Evolutionary conservation across 164 flowering plant species (phyloP).

Genomic region (Chimonanthus praecox): DNA sequence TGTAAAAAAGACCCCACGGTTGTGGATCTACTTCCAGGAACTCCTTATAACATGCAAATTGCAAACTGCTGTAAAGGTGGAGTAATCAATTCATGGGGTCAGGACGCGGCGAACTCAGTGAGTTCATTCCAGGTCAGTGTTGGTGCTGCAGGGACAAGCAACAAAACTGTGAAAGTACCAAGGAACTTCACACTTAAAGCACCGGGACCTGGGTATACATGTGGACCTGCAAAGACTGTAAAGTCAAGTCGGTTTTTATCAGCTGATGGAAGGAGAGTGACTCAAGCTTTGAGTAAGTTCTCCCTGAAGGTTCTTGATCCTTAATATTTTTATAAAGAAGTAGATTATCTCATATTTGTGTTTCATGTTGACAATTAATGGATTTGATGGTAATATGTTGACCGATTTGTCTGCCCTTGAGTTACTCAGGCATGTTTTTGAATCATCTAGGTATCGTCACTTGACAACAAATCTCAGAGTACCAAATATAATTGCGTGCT

Average conservation of each 20-base stretch:
- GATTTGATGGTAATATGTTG: not conserved
- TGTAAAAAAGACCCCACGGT: slow-evolving; percentile 64
- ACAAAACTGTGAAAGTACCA: slow-evolving; percentile 53
- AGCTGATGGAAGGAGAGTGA: slow-evolving; percentile 44
- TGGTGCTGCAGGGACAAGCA: slow-evolving; percentile 69
- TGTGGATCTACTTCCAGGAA: slow-evolving; percentile 70
- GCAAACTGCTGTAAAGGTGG: slow-evolving; percentile 83
- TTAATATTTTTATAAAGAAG: not conserved
- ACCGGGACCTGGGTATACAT: slow-evolving; percentile 72
- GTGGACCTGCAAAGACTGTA: slow-evolving; percentile 49
- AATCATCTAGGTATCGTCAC: too few species aligned
- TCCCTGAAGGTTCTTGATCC: not conserved
- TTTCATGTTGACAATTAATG: not conserved
- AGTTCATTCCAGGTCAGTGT: slow-evolving; percentile 71
- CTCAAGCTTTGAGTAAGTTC: slow-evolving; percentile 64
- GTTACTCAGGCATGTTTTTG: too few species aligned
- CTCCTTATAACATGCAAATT: slow-evolving; percentile 65
- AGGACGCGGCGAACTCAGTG: slow-evolving; percentile 47
- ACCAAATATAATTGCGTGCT: not conserved
- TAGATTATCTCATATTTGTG: not conserved
- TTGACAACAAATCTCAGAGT: too few species aligned
- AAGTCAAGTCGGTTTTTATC: slow-evolving; percentile 36
- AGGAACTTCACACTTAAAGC: slow-evolving; percentile 59
- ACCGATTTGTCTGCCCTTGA: not conserved
- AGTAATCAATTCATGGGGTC: slow-evolving; percentile 62